These are phyloP conservation scores for Populus trichocarpa DNA, from an alignment of 441 rosid species.

Conservation along the genomic window DNA sequence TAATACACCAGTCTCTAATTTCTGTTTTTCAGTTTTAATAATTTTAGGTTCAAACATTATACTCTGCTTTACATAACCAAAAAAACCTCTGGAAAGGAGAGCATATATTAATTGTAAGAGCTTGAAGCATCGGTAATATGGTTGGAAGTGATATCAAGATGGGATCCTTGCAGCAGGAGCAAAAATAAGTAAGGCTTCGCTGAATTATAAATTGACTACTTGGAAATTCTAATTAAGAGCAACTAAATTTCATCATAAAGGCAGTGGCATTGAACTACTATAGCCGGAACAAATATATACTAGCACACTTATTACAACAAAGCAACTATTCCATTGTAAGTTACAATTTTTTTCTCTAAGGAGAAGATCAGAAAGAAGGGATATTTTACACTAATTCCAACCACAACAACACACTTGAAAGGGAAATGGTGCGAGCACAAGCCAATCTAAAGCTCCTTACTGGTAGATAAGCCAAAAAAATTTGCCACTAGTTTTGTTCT, in stretches of 20 bases:
- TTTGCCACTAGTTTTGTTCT: slow-evolving; percentile 20
- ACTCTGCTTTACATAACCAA: too few species aligned
- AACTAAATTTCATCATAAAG: neutral
- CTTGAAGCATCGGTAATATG: neutral
- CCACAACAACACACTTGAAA: slow-evolving; percentile 16
- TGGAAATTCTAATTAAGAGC: neutral
- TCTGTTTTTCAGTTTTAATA: neutral
- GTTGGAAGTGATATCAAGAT: neutral
- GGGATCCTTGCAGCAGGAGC: neutral
- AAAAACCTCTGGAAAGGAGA: too few species aligned
- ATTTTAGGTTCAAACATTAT: too few species aligned
- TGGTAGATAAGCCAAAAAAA: slow-evolving; percentile 11
- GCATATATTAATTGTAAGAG: too few species aligned
- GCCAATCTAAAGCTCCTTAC: slow-evolving; percentile 15
- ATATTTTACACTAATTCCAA: slow-evolving; percentile 23
- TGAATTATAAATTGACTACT: neutral
- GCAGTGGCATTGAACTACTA: neutral
- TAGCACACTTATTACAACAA: slow-evolving; percentile 6
- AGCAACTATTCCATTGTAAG: slow-evolving; percentile 8
- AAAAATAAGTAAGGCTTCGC: too few species aligned
- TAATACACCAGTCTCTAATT: neutral
- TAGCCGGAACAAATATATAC: neutral
- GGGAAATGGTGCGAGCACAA: slow-evolving; percentile 3
- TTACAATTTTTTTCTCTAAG: slow-evolving; percentile 3
- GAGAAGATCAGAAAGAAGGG: neutral